Evolutionary conservation across 371 early-diverging fungal genomes (phyloP), one percentile per base, ranked within the genome.

Genomic region (Blastocladiella emersonii): DNA sequence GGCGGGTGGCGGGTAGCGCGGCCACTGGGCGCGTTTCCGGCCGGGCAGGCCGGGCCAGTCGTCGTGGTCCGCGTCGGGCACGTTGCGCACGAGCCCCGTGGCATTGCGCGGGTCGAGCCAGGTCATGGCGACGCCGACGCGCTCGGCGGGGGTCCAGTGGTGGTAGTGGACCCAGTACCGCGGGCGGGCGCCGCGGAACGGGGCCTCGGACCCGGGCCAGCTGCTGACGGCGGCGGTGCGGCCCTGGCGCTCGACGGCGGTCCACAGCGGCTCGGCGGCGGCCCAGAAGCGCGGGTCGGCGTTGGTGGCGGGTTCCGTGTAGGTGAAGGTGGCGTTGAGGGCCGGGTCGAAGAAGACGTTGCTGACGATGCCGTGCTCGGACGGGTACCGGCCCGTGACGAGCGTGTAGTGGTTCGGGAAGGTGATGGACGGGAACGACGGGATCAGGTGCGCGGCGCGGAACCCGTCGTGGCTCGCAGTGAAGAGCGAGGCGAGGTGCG

Each of bases 361-460:
- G 56, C 81, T 85, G 0, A 97, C 89, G 61, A 97, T 95, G 12
- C 96, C 97, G 68, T 96, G 96, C 7, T 81, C 74, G 56, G 90
- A 88, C 0, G 97, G 95, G 69, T 87, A 91, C 43, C 95, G 71
- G 15, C 97, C 97, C 6, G 97, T 95, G 3, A 80, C 89, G 34
- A 96, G 71, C 1, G 93, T 81, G 73, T 90, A 95, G 70, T 96
- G 96, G 73, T 96, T 96, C 8, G 97, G 90, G 67, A 95, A 95
- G 1, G 95, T 95, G 62, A 88, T 76, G 34, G 76, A 70, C 30
- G 88, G 90, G 69, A 88, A 91, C 10, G 84, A 76, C 19, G 91
- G 88, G 34, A 73, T 73, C 85, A 91, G 81, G 63, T 76, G 81
- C 56, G 83, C 75, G 25, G 90, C 85, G 34, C 57, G 64, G 12